Conservation (phyloP, 495 filamentous ascomycete species). For the Cercophora samala region DNA sequence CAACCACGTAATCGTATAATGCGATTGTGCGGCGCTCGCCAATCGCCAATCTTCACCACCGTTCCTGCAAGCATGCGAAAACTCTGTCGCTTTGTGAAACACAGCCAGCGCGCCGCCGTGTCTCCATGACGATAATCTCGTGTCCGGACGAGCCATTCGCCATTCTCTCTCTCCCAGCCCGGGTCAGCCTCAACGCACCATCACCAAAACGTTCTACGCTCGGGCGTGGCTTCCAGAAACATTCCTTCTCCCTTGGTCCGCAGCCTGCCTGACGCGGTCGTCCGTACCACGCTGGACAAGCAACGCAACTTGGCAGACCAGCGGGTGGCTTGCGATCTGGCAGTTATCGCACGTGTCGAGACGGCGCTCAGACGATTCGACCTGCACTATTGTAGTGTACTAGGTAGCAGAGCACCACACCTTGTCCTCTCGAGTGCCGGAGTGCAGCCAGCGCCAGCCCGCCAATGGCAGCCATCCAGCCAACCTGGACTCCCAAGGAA, state of each 20-base stretch:
- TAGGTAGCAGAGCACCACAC: constrained; percentile 1
- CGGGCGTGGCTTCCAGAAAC: constrained; percentile 15
- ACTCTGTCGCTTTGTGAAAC: background rate
- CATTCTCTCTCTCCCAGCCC: background rate
- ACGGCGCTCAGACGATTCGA: constrained; percentile 4
- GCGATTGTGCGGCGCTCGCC: constrained; percentile 7
- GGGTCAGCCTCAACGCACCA: constrained; percentile 9
- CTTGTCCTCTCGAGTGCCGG: background rate
- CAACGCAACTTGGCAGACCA: background rate
- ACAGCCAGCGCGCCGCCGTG: background rate
- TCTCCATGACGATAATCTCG: background rate
- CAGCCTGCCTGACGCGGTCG: background rate
- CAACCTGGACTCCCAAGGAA: constrained; percentile 4
- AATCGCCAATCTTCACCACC: background rate
- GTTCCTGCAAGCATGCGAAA: background rate
- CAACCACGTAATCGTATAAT: constrained; percentile 16
- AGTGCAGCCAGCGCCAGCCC: background rate
- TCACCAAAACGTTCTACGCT: constrained; percentile 5
- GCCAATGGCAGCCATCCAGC: background rate
- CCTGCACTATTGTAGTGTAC: too few species aligned
- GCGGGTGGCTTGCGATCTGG: background rate
- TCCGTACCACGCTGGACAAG: background rate
- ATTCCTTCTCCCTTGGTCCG: constrained; percentile 10
- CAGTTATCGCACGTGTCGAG: constrained; percentile 5
- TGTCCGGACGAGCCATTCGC: background rate